Base-by-base conservation (phyloP, 306 rosid species). In the Oxytropis ochrocephala region DNA sequence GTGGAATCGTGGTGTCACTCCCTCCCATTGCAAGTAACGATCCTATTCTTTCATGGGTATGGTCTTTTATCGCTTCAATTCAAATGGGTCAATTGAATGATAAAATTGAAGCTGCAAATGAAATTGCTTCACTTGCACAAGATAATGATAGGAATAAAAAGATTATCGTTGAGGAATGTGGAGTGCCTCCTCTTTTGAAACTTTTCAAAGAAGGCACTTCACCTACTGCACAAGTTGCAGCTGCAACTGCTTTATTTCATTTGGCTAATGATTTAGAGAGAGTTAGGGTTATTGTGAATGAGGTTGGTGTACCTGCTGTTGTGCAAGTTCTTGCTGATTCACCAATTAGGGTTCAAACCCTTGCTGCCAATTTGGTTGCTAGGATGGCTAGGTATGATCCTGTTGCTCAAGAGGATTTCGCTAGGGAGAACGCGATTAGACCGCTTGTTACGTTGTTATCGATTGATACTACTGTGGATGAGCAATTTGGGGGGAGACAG, bases 1-100 rank as follows among this genome's bases (percentile, higher is more conserved):
- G 82, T 19, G 70, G 67, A 7, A 82, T 88, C 14, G 86, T 72
- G 1, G 59, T 85, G 1, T 76, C 93, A 0, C 89, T 90, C 0
- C 85, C 96, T 4, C 93, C 93, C 8, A 85, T 90, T 61, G 91
- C 96, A 1, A 90, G 93, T 74, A 90, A 87, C 73, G 96, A 87
- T 55, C 96, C 96, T 8, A 90, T 85, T 44, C 55, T 90, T 3
- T 79, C 93, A 0, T 90, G 91, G 96, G 91, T 90, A 21, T 90
- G 96, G 96, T 90, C 96, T 9, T 84, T 50, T 41, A 78, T 90
- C 6, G 93, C 89, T 64, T 58, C 88, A 0, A 41, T 90, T 74
- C 91, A 87, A 77, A 90, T 90, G 93, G 80, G 91, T 49, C 88
- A 80, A 74, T 61, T 83, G 60, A 61, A 78, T 10, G 86, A 83